Percentiles rank a stretch among this genome's conserved stretches.
phyloP scores from a whole-genome alignment of 2,329 filamentous ascomycete genomes.

The Penicillium sumatraense region DNA sequence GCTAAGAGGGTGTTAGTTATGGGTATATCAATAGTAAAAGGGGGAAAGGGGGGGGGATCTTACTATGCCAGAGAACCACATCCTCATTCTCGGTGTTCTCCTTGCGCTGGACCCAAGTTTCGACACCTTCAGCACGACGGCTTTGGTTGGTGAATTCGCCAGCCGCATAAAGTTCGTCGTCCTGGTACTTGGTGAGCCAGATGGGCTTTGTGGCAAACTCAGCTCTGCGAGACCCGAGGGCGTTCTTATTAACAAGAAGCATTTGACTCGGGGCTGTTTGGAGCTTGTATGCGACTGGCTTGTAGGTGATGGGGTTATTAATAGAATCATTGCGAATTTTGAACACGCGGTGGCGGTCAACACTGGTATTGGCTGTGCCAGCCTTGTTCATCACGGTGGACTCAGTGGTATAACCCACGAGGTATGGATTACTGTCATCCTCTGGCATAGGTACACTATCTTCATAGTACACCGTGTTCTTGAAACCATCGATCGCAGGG shows the following conservation, averaged over 20 bases:
- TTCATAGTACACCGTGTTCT: conserved; percentile 61
- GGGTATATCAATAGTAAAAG: conserved; percentile 35
- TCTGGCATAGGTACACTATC: conserved; percentile 66
- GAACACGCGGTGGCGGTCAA: conserved; percentile 57
- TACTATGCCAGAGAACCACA: conserved; percentile 45
- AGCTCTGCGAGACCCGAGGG: conserved; percentile 55
- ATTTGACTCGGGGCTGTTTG: conserved; percentile 62
- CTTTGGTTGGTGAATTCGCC: conserved; percentile 63
- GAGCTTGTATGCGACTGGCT: conserved; percentile 62
- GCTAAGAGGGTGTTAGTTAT: conserved; percentile 28
- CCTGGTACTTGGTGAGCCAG: conserved; percentile 60
- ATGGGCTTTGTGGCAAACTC: conserved; percentile 61
- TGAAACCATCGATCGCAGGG: conserved; percentile 63
- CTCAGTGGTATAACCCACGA: conserved; percentile 55
- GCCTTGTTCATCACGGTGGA: conserved; percentile 55
- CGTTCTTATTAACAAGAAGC: conserved; percentile 56
- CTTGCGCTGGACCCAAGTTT: conserved; percentile 55
- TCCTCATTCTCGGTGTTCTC: conserved; percentile 55
- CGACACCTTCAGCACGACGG: conserved; percentile 58
- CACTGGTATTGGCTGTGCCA: conserved; percentile 54
- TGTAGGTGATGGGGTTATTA: conserved; percentile 59
- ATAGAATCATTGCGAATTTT: conserved; percentile 61
- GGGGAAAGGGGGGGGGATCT: conserved; percentile 14
- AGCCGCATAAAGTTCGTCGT: conserved; percentile 58
- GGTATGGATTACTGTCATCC: conserved; percentile 55